phyloP scores from a whole-genome alignment of 257 asterid genomes.

The Avicennia marina region DNA sequence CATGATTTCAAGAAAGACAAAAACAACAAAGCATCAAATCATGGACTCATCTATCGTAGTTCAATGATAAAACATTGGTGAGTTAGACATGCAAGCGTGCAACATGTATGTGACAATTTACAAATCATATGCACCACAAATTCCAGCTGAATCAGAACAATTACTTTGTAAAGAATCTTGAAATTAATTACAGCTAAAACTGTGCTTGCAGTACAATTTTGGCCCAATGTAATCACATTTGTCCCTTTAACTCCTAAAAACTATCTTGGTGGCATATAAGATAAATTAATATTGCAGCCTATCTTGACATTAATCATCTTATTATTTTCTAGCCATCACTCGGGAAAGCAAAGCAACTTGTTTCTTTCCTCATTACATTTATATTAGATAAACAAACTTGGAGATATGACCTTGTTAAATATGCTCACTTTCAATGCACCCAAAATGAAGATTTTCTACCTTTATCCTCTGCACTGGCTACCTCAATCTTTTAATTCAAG shows the following conservation, averaged over 20 bases:
- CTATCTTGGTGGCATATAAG: neutral
- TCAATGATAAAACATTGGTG: neutral
- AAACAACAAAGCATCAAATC: neutral
- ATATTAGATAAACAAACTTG: neutral
- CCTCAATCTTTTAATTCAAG: neutral
- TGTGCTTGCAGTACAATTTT: neutral
- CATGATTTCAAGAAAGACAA: conserved; percentile 5
- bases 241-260: neutral
- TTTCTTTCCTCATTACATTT: neutral
- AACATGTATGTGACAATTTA: neutral
- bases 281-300: neutral
- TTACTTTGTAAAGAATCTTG: neutral
- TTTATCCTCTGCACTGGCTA: neutral
- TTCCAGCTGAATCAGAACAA: neutral
- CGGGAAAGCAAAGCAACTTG: neutral
- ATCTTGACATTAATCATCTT: neutral
- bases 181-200: neutral
- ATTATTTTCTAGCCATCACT: neutral
- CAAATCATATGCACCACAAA: neutral
- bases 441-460: neutral
- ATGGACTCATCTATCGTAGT: neutral
- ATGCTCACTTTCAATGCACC: neutral
- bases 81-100: conserved; percentile 2
- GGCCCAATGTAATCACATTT: neutral
- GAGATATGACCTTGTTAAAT: neutral